Evolutionary conservation across 2,329 filamentous ascomycete genomes (phyloP), one percentile per base, ranked within the genome.

Genomic region (Pestalotiopsis sp.): DNA sequence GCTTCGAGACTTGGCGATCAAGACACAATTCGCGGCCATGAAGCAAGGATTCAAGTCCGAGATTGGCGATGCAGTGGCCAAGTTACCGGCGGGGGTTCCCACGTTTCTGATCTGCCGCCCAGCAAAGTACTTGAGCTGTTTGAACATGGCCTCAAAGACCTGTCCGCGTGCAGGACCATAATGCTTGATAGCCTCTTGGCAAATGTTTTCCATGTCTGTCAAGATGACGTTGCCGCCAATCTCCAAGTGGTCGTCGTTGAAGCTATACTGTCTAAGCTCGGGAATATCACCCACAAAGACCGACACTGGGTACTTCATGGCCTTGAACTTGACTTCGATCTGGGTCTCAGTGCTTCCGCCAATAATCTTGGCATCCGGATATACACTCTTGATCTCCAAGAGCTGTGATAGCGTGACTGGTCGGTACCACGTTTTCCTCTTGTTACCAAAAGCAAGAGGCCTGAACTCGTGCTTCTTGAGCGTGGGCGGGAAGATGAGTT

Each of bases 241-340:
- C 75, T 97, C 94, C n/a, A 98, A 81, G 73, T 94, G 86, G 69
- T 97, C 90, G 4, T 95, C 91, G 57, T 92, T 86, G 78, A 98
- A 91, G 3, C 84, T 86, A 77, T 93, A 98, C 73, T 95, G 92
- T 13, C 94, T 87, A 68, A 99, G 83, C 80, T 98, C 96, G 0
- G 93, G 85, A 69, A 99, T 97, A 75, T 99, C 96, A 12, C 95
- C 95, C 11, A 98, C 93, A 73, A 92, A 98, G 0, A 99, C 93
- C 0, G 95, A 98, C 1, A 93, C 90, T 3, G 92, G 91, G 77
- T 98, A 98, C 74, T 94, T 88, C 85, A 97, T 89, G 1, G 92
- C 94, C 83, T 98, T 98, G 87, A 99, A 98, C 81, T 97, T 98
- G 82, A 97, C 93, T 81, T 99, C 96, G 70, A 99, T 98, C 80